Base-by-base conservation (phyloP, 2,329 filamentous ascomycete species). In the Aspergillus nomiae region DNA sequence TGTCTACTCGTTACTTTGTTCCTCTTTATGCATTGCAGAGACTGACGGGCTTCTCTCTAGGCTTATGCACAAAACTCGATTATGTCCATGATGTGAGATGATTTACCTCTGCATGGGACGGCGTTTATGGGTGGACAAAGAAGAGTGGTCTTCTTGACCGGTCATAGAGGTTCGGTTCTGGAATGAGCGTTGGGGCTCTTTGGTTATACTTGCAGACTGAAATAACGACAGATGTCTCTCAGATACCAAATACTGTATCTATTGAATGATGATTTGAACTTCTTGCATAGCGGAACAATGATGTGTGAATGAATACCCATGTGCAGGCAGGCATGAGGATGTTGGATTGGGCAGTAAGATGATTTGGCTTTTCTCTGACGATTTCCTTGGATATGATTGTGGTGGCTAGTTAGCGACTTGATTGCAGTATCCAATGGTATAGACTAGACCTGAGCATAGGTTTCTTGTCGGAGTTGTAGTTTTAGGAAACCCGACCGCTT, bases 31-130 rank as follows among this genome's bases (percentile, higher is more conserved):
- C 48, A 60, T n/a, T n/a, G 24, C 50, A 30, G 11, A 12, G 11
- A 19, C 51, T 55, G 32, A 55, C 8, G 4, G 19, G 19, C 60
- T 63, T 65, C 36, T 65, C 57, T 14, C 24, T 63, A 92, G 90
- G 91, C 92, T 5, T 96, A 96, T 77, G 92, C 92, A 56, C 89
- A 92, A 74, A 94, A 87, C 77, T 93, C 92, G 63, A 86, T 96
- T 74, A 89, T 91, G 84, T 91, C 88, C 64, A 87, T 86, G 69
- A 85, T 93, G 83, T 92, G 86, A 91, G 85, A 70, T 70, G 63
- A 71, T 41, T 30, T 59, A 50, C 56, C 54, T 55, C 56, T 69
- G 64, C 63, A 70, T 67, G 67, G 64, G 65, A 70, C 63, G 70
- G 71, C 71, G 67, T 72, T 73, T 65, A 62, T 58, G 66, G 61